Conservation (phyloP, 169 alveolate species). For the Babesia gibsoni region DNA sequence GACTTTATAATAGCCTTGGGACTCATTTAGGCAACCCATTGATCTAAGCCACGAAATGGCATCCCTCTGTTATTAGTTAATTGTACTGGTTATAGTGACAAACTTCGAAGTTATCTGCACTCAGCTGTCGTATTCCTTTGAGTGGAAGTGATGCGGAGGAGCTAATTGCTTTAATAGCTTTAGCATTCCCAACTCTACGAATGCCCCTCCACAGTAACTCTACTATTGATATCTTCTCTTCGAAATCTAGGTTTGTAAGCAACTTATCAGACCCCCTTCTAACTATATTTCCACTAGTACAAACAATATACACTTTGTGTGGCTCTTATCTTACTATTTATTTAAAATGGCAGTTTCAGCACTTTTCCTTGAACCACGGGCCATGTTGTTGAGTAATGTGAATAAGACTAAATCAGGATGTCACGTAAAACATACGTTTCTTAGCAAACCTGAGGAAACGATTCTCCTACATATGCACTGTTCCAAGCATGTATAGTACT, state of each 20-base stretch:
- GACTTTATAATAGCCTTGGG: constrained; percentile 17
- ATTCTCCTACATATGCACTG: constrained; percentile 25
- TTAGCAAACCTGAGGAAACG: constrained; percentile 24
- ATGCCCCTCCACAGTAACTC: constrained; percentile 49
- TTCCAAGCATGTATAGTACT: neutral
- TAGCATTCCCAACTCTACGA: constrained; percentile 27
- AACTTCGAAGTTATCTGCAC: constrained; percentile 42
- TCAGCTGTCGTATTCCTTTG: constrained; percentile 5
- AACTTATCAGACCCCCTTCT: neutral
- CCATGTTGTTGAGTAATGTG: constrained; percentile 16
- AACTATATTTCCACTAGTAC: neutral
- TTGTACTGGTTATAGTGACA: too few species aligned
- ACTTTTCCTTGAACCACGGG: constrained; percentile 11
- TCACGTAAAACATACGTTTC: neutral
- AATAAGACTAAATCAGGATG: constrained; percentile 8
- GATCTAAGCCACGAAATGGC: constrained; percentile 5
- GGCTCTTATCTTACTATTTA: constrained; percentile 2
- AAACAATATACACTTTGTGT: neutral
- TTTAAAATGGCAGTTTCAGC: constrained; percentile 14
- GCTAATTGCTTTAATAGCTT: constrained; percentile 21
- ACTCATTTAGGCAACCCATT: constrained; percentile 12
- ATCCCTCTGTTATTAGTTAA: neutral
- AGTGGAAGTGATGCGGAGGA: constrained; percentile 6
- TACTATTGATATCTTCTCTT: constrained; percentile 46
- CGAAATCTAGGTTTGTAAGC: constrained; percentile 19